Evolutionary conservation across 2,329 filamentous ascomycete genomes (phyloP).

Genomic region (Colletotrichum falcatum): DNA sequence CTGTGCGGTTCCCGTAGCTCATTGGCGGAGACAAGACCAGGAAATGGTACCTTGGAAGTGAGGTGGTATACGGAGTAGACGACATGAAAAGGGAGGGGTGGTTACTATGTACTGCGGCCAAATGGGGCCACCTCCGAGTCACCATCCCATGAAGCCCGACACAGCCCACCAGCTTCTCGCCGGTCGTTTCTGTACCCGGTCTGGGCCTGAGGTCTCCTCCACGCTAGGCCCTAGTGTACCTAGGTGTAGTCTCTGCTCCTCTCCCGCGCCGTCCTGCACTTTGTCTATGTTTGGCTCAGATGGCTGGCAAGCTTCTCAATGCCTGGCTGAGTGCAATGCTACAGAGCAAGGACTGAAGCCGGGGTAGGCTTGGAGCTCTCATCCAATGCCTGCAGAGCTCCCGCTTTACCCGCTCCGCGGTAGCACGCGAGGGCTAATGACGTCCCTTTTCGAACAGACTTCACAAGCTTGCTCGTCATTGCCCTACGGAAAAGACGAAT

Average conservation of each 20-base stretch:
- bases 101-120: slow-evolving; percentile 37
- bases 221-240: slow-evolving; percentile 29
- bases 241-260: slow-evolving; percentile 37
- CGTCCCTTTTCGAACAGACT: slow-evolving; percentile 2
- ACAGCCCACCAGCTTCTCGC: slow-evolving; percentile 35
- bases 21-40: slow-evolving; percentile 40
- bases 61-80: slow-evolving; percentile 40
- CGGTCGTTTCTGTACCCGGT: slow-evolving; percentile 24
- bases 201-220: slow-evolving; percentile 10
- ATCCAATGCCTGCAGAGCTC: slow-evolving; percentile 4
- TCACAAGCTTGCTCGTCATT: slow-evolving; percentile 10
- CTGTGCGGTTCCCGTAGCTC: slow-evolving; percentile 42
- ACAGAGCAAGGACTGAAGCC: too few species aligned
- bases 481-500: not conserved
- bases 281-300: slow-evolving; percentile 18
- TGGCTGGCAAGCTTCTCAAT: slow-evolving; percentile 24
- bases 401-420: not conserved
- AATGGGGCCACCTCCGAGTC: slow-evolving; percentile 40
- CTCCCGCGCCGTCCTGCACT: slow-evolving; percentile 34
- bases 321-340: not conserved
- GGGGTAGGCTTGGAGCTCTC: not conserved
- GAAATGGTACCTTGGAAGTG: slow-evolving; percentile 33
- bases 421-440: slow-evolving; percentile 32
- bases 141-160: slow-evolving; percentile 35
- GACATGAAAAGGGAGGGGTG: slow-evolving; percentile 28